Base-by-base conservation (phyloP, 1,284 basidiomycete species). In the Austroboletus niveus region DNA sequence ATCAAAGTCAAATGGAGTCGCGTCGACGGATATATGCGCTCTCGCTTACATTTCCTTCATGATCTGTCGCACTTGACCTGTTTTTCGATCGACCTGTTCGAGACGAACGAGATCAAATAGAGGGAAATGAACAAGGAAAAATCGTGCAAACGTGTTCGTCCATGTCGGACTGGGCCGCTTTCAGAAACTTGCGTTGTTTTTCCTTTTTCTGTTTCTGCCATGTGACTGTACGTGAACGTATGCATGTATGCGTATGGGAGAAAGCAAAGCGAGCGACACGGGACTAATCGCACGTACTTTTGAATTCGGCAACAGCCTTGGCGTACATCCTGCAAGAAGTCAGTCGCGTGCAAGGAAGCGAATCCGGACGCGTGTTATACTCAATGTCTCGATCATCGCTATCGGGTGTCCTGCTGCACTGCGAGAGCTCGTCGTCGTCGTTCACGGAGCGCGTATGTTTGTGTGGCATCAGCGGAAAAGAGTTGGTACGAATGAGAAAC, bases 141-240 rank as follows among this genome's bases (percentile, higher is more conserved):
- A 4, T 29, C 2, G 29, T 8, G 50, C 64, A 43, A 17, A 67
- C 65, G 41, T 67, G 70, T 57, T 62, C 51, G 34, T 69, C 57
- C 15, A 75, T 58, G 30, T 71, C 65, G 12, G 57, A 51, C 48
- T 64, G 65, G 0, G 66, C 59, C 3, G 48, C 41, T 22, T 61
- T 63, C 15, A 74, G 22, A 47, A 68, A 68, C 53, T 52, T 69
- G 29, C 47, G 49, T 49, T 75, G 68, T 38, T 66, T 71, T 44
- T 71, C 71, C 48, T 53, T 64, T 35, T 62, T 62, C 35, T 73
- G 72, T 60, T 72, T 75, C 51, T 74, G 69, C 71, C 72, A 73
- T 5, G 72, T 66, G 31, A 66, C 74, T 75, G 47, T 39, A 17
- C 17, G n/a, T 31, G 38, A 12, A 35, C 27, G 39, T 34, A 42